phyloP scores from a whole-genome alignment of 2,329 filamentous ascomycete species.

The Pseudopithomyces maydicus region DNA sequence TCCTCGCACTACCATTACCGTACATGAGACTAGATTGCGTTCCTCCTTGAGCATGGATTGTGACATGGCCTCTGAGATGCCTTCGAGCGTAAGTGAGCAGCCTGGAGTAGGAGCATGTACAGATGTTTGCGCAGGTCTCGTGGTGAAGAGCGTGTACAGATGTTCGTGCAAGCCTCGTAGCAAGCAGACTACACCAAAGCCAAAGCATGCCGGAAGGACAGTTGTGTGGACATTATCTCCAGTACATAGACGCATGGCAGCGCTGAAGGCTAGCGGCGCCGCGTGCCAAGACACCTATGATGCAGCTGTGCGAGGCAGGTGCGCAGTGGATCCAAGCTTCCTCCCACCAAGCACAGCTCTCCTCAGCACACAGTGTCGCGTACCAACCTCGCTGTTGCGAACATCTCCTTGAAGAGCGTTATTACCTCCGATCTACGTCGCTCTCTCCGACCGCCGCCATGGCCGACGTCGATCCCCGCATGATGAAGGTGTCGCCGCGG shows the following conservation, averaged over 20 bases:
- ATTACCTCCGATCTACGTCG: constrained; percentile 14
- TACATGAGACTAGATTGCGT: too few species aligned
- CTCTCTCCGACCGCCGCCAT: constrained; percentile 37
- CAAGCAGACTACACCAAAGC: too few species aligned
- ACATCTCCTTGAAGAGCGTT: constrained; percentile 20
- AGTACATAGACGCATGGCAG: not conserved
- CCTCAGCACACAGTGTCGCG: constrained; percentile 22
- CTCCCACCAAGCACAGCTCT: constrained; percentile 35
- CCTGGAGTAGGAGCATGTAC: too few species aligned
- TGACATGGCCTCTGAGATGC: too few species aligned
- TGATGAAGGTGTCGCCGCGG: constrained; percentile 67
- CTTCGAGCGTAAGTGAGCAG: too few species aligned
- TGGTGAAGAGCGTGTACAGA: too few species aligned
- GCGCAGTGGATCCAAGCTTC: constrained; percentile 28
- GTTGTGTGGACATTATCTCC: not conserved
- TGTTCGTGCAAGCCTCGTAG: too few species aligned
- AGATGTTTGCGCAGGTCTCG: too few species aligned
- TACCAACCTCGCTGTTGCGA: constrained; percentile 16
- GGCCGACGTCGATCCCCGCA: constrained; percentile 52
- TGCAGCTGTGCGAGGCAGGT: constrained; percentile 12
- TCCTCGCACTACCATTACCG: too few species aligned
- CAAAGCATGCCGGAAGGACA: too few species aligned
- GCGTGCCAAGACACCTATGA: constrained; percentile 1
- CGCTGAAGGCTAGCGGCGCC: not conserved
- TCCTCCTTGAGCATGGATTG: too few species aligned